A percentile compares a stretch with the other conserved stretches of the same genome.
phyloP scores from a whole-genome alignment of 2,329 filamentous ascomycete species.

The Zarea fungicola region DNA sequence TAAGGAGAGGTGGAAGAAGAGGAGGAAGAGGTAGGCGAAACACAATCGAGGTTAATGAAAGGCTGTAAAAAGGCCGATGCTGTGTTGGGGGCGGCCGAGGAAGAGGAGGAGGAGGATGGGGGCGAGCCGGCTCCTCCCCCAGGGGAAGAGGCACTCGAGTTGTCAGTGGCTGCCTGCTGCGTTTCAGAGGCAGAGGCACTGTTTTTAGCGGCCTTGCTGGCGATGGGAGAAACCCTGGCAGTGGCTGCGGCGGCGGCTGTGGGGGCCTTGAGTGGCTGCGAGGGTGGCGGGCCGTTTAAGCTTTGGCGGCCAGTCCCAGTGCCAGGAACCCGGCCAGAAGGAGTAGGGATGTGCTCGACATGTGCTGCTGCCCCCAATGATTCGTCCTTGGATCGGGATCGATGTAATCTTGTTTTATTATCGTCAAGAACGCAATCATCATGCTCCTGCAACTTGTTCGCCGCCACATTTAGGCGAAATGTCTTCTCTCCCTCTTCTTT shows the following conservation, averaged over 20 bases:
- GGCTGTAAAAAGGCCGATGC: neutral
- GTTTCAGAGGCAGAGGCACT: neutral
- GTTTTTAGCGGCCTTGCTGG: neutral
- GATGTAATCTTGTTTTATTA: neutral
- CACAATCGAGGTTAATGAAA: neutral
- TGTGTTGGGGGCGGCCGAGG: neutral
- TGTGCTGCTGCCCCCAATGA: neutral
- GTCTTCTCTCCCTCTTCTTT: too few relatives aligned
- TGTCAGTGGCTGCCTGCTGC: neutral
- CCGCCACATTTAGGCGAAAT: neutral
- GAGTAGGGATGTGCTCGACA: neutral
- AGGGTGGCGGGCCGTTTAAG: neutral
- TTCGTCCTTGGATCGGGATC: neutral
- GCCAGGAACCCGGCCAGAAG: neutral
- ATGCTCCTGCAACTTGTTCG: constrained; percentile 21
- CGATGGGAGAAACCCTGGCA: neutral
- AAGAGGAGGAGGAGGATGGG: neutral
- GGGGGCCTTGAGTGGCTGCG: neutral
- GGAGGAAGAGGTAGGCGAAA: neutral
- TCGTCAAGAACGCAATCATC: constrained; percentile 5
- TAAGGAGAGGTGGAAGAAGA: neutral
- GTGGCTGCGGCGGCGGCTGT: neutral
- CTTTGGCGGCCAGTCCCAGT: neutral
- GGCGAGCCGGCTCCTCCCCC: too few relatives aligned
- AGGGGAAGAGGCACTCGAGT: neutral